phyloP scores from a whole-genome alignment of 2,329 filamentous ascomycete genomes.

The Exophiala sp. region DNA sequence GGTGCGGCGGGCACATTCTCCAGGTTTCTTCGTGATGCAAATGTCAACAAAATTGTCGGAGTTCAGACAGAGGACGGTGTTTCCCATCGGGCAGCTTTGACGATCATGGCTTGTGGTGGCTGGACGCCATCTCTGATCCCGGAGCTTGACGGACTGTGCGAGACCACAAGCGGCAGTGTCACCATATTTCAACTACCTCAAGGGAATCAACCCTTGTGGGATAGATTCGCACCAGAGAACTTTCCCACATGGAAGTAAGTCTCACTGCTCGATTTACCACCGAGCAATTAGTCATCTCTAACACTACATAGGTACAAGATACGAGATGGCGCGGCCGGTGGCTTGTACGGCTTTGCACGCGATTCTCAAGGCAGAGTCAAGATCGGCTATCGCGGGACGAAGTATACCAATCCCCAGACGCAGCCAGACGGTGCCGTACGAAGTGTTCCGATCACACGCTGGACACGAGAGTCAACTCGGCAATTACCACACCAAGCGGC shows the following conservation, averaged over 20 bases:
- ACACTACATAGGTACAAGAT: constrained; percentile 36
- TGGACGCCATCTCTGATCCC: constrained; percentile 72
- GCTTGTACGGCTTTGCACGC: constrained; percentile 27
- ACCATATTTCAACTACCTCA: constrained; percentile 43
- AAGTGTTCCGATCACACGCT: constrained; percentile 41
- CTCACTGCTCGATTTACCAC: constrained; percentile 30
- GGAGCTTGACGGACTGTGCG: constrained; percentile 39
- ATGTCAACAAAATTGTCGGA: constrained; percentile 30
- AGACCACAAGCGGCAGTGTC: constrained; percentile 48
- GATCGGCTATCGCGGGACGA: constrained; percentile 50
- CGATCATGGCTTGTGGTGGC: constrained; percentile 76
- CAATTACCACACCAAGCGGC: constrained; percentile 6
- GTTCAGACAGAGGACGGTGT: not conserved
- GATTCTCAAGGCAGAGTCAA: constrained; percentile 45
- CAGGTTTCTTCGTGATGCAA: constrained; percentile 21
- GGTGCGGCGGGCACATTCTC: constrained; percentile 32
- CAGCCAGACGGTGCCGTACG: constrained; percentile 37
- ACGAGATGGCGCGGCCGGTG: not conserved
- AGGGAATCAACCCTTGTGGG: constrained; percentile 40
- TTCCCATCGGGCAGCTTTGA: not conserved
- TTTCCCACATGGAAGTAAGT: constrained; percentile 47
- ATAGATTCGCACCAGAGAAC: constrained; percentile 39
- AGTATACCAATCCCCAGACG: constrained; percentile 46
- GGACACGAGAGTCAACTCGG: constrained; percentile 35
- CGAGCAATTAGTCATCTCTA: not conserved